These are phyloP conservation scores for Ceratopteris richardii DNA, from an alignment of 75 land plant species.

Conservation along the genomic window DNA sequence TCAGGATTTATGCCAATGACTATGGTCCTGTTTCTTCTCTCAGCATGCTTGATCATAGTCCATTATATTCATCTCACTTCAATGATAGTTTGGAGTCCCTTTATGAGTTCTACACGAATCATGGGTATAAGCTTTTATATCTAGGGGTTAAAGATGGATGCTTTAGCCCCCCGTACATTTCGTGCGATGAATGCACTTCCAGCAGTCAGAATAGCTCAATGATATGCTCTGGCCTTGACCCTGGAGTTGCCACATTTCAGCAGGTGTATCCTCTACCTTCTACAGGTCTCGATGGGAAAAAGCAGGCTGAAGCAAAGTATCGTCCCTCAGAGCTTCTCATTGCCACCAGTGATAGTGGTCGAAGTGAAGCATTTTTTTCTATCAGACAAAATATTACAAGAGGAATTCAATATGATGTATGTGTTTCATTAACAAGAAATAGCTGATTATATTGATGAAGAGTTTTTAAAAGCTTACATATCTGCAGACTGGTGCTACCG, in stretches of 20 bases:
- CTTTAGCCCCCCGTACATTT: not conserved
- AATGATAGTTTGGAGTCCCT: constrained; percentile 16
- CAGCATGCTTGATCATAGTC: constrained; percentile 16
- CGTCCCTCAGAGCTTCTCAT: constrained; percentile 20
- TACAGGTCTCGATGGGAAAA: constrained; percentile 7
- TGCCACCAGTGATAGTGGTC: constrained; percentile 27
- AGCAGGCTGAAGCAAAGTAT: constrained; percentile 13
- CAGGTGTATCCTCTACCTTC: constrained; percentile 17
- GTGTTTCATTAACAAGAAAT: constrained; percentile 3
- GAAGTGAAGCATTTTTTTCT: constrained; percentile 32
- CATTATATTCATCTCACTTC: constrained; percentile 18
- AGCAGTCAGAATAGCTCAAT: not conserved
- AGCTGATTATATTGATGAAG: too few species aligned
- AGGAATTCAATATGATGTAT: constrained; percentile 22
- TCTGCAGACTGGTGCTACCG: constrained; percentile 26
- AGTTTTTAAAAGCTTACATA: not conserved
- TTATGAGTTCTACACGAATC: constrained; percentile 15
- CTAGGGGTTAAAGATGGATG: constrained; percentile 30
- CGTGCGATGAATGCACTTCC: not conserved
- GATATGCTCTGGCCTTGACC: constrained; percentile 4
- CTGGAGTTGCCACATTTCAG: constrained; percentile 7
- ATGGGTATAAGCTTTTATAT: constrained; percentile 26
- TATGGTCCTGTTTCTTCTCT: constrained; percentile 28
- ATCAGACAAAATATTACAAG: constrained; percentile 2
- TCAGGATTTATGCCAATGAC: constrained; percentile 10